Conservation (phyloP, 2,329 filamentous ascomycete genomes). For the Alternaria sp. region DNA sequence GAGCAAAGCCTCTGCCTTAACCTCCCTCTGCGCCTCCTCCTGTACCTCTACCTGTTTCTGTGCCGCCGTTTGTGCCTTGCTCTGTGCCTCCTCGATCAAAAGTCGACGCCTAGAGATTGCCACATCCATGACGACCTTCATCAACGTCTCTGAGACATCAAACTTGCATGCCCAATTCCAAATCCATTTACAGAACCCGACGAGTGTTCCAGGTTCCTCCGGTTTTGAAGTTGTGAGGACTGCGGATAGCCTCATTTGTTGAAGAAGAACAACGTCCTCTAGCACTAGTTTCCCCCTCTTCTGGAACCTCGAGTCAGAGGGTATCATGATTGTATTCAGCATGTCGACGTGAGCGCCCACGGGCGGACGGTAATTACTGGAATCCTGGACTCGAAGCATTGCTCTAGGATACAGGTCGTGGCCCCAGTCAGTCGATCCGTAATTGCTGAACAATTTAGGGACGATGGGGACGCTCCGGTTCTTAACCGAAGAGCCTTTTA, state of each 20-base stretch:
- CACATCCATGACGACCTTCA: too few relatives aligned
- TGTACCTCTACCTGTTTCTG: too few relatives aligned
- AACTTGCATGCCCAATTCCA: neutral
- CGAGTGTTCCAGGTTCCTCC: too few relatives aligned
- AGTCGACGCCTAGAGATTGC: too few relatives aligned
- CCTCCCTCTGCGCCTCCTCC: neutral
- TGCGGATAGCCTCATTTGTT: neutral
- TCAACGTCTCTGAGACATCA: neutral
- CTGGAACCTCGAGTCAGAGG: neutral
- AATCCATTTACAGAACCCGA: neutral
- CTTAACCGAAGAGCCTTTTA: neutral
- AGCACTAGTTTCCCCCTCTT: neutral
- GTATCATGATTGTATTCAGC: neutral
- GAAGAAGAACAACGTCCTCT: neutral
- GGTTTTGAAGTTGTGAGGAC: neutral
- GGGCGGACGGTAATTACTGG: neutral
- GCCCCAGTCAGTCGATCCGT: neutral
- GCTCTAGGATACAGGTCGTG: rapidly evolving
- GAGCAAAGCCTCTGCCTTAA: neutral
- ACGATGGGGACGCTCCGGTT: neutral
- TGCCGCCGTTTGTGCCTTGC: neutral
- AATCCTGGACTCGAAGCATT: neutral
- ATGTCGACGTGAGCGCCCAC: neutral
- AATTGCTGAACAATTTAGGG: too few relatives aligned
- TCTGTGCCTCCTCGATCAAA: neutral